Evolutionary conservation across 192 early-diverging fungal genomes (phyloP).

Genomic region (Entomortierella chlamydospora): DNA sequence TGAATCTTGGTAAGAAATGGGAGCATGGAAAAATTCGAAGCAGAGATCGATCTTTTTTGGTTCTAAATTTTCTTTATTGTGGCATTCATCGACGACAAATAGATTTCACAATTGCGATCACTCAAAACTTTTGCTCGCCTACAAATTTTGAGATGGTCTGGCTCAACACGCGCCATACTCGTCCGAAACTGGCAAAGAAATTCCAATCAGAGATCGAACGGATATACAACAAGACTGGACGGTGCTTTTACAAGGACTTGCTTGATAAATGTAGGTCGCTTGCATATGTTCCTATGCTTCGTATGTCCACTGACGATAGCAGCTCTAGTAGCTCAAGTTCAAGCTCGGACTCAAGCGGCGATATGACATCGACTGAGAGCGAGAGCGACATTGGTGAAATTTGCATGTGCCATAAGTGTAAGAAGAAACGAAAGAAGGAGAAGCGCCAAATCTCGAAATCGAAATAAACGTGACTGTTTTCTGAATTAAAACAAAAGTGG

Average conservation of each 20-base stretch:
- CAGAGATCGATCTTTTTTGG: not conserved
- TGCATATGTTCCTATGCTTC: conserved; percentile 57
- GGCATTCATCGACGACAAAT: not conserved
- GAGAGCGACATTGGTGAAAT: conserved; percentile 65
- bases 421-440: conserved; percentile 62
- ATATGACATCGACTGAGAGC: conserved; percentile 57
- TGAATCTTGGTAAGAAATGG: conserved; percentile 71
- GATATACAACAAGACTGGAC: conserved; percentile 50
- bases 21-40: not conserved
- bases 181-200: conserved; percentile 65
- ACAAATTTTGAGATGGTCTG: conserved; percentile 77
- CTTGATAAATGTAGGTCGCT: conserved; percentile 56
- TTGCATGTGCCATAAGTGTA: conserved; percentile 70
- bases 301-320: conserved; percentile 58
- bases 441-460: conserved; percentile 13
- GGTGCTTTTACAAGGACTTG: conserved; percentile 44
- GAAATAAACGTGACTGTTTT: not conserved
- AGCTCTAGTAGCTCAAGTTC: conserved; percentile 50
- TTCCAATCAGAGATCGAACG: conserved; percentile 54
- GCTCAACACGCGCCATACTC: conserved; percentile 67
- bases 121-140: conserved; percentile 82
- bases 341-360: conserved; percentile 37
- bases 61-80: conserved; percentile 7
- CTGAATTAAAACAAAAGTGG: not conserved
- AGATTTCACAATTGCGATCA: conserved; percentile 83